Base-by-base conservation (phyloP, 163 green algal species). In the Scenedesmus sp. region DNA sequence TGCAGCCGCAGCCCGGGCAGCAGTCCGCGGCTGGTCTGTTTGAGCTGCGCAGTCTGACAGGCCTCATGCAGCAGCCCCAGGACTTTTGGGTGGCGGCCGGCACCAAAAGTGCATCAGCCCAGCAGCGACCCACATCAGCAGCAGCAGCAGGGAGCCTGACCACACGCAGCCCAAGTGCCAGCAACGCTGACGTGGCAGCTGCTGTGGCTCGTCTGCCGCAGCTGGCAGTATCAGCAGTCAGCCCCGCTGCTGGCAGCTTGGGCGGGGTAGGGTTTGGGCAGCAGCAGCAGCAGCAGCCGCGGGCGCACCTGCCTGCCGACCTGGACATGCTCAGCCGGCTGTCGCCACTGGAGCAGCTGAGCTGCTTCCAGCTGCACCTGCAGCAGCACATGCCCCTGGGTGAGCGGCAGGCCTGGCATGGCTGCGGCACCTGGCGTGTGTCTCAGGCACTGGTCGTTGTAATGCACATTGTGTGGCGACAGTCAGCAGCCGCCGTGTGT, bases 331-430 rank as follows among this genome's bases (percentile, higher is more conserved):
- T 91, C 24, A 91, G 56, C 13, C 26, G 86, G 76, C 86, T 91
- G 76, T 91, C 86, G 2, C 86, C 86, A 2, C 53, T 91, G 24
- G 2, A 65, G 10, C 12, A 86, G 46, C 51, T 91, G 22, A 42
- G 30, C 20, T 81, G 76, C 37, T 91, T 91, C 49, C 51, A 91
- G n/a, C 86, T 91, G 24, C 86, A 91, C 43, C 51, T 86, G 86
- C 86, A 73, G 42, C 86, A 86, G 80, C 46, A 86, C 37, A 86
- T 86, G 76, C 86, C 86, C 37, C 26, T 26, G 9, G 56, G 86
- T 91, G 49, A 59, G 83, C 9, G 81, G n/a, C n/a, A n/a, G n/a
- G n/a, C n/a, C n/a, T n/a, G n/a, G n/a, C n/a, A n/a, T n/a, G n/a
- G n/a, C n/a, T n/a, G n/a, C n/a, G n/a, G n/a, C n/a, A n/a, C n/a